A percentile compares a stretch with the other conserved stretches of the same genome.
These are phyloP conservation scores for Harringtonia aguacate DNA, from an alignment of 2,329 filamentous ascomycete species.

Conservation along the genomic window DNA sequence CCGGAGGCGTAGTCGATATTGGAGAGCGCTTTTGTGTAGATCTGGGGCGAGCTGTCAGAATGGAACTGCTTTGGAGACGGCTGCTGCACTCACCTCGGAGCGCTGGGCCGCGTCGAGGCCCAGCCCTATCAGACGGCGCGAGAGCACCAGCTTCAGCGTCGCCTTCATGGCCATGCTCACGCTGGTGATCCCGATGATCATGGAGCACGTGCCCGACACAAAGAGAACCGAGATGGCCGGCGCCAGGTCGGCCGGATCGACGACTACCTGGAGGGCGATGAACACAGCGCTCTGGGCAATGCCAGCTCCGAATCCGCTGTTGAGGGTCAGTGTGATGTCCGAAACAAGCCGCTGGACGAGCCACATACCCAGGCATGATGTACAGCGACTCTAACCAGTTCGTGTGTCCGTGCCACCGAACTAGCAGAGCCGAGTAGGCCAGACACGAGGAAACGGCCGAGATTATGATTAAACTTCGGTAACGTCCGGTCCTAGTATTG, in stretches of 20 bases:
- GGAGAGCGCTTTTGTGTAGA: conserved; percentile 7
- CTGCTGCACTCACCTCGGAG: conserved; percentile 16
- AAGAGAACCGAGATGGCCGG: conserved; percentile 30
- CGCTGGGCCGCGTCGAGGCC: conserved; percentile 12
- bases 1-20: conserved; percentile 10
- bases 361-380: conserved; percentile 38
- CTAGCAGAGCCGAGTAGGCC: conserved; percentile 40
- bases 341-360: background rate
- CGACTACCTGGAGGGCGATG: conserved; percentile 29
- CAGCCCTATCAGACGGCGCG: conserved; percentile 13
- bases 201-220: conserved; percentile 24
- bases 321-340: background rate
- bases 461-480: conserved; percentile 42
- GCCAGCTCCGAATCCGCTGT: conserved; percentile 29
- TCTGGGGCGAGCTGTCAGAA: no score
- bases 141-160: conserved; percentile 13
- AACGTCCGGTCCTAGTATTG: conserved; percentile 40
- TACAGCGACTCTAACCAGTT: conserved; percentile 45
- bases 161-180: conserved; percentile 24
- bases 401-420: conserved; percentile 50
- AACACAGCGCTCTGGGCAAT: conserved; percentile 29
- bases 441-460: conserved; percentile 37
- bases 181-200: conserved; percentile 26
- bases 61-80: no score
- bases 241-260: conserved; percentile 25